Conservation (phyloP, 768 basidiomycete genomes). For the Amanita phalloides region DNA sequence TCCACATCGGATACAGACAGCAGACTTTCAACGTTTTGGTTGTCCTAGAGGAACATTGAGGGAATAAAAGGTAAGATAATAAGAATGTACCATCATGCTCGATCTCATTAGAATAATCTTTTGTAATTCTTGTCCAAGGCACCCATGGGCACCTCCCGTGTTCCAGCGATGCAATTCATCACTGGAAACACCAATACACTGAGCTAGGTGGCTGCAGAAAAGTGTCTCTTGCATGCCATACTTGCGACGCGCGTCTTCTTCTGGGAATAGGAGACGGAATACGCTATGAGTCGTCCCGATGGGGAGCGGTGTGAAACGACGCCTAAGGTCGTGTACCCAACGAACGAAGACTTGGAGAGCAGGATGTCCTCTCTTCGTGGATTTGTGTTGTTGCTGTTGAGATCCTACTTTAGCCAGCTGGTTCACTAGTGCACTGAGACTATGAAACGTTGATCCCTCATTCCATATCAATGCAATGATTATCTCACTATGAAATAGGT, state of each 20-base stretch:
- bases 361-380: constrained; percentile 18
- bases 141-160: constrained; percentile 39
- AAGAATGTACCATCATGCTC: constrained; percentile 1
- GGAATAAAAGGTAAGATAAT: constrained; percentile 19
- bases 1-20: constrained; percentile 46
- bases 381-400: constrained; percentile 12
- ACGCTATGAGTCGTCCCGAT: constrained; percentile 44
- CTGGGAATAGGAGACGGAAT: constrained; percentile 77
- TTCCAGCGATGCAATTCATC: constrained; percentile 27
- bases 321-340: constrained; percentile 34
- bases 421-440: constrained; percentile 39
- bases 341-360: constrained; percentile 27
- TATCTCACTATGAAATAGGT: constrained; percentile 19
- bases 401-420: constrained; percentile 29
- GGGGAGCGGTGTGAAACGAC: constrained; percentile 36
- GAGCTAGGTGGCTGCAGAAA: constrained; percentile 40
- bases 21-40: constrained; percentile 13
- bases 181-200: constrained; percentile 30
- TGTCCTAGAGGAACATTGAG: not conserved
- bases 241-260: constrained; percentile 60
- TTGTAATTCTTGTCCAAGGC: constrained; percentile 60
- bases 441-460: constrained; percentile 10
- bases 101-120: constrained; percentile 22
- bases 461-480: not conserved
- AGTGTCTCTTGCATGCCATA: constrained; percentile 65